phyloP scores from a whole-genome alignment of 768 basidiomycete genomes.

The Baorangia bicolor region DNA sequence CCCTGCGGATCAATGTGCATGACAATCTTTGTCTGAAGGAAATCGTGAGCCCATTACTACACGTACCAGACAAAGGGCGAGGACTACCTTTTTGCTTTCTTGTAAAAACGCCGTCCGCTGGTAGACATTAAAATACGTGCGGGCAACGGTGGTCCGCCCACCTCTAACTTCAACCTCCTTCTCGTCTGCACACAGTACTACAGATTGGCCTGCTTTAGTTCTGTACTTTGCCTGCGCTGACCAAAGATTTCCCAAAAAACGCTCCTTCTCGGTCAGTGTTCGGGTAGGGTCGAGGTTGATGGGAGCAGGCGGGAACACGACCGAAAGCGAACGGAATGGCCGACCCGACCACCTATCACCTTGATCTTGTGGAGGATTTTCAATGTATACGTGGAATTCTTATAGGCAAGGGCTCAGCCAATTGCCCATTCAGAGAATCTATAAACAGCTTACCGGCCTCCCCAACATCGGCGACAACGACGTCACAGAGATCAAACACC shows the following conservation, averaged over 20 bases:
- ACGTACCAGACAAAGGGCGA: background rate
- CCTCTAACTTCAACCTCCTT: slow-evolving; percentile 70
- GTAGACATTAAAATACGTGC: slow-evolving; percentile 90
- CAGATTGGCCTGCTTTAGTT: slow-evolving; percentile 68
- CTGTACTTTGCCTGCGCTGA: slow-evolving; percentile 79
- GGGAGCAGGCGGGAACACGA: slow-evolving; percentile 72
- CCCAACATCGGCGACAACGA: slow-evolving; percentile 83
- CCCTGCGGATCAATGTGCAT: slow-evolving; percentile 82
- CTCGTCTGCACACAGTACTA: slow-evolving; percentile 68
- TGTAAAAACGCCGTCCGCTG: slow-evolving; percentile 76
- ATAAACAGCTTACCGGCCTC: slow-evolving; percentile 61
- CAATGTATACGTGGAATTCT: slow-evolving; percentile 88
- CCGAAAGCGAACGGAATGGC: slow-evolving; percentile 74
- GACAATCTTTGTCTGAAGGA: slow-evolving; percentile 75
- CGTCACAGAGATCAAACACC: slow-evolving; percentile 78
- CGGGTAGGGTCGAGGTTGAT: slow-evolving; percentile 64
- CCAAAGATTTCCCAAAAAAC: slow-evolving; percentile 91
- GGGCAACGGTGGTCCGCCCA: slow-evolving; percentile 62
- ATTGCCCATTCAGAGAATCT: background rate
- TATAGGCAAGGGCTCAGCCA: slow-evolving; percentile 11
- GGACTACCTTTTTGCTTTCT: slow-evolving; percentile 72
- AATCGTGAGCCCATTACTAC: slow-evolving; percentile 7
- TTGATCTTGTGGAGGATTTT: slow-evolving; percentile 78
- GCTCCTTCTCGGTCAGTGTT: slow-evolving; percentile 66
- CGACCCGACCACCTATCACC: slow-evolving; percentile 87